phyloP scores from a whole-genome alignment of 1,139 yeast species.

The Zhuliangozyma blackwelliae region DNA sequence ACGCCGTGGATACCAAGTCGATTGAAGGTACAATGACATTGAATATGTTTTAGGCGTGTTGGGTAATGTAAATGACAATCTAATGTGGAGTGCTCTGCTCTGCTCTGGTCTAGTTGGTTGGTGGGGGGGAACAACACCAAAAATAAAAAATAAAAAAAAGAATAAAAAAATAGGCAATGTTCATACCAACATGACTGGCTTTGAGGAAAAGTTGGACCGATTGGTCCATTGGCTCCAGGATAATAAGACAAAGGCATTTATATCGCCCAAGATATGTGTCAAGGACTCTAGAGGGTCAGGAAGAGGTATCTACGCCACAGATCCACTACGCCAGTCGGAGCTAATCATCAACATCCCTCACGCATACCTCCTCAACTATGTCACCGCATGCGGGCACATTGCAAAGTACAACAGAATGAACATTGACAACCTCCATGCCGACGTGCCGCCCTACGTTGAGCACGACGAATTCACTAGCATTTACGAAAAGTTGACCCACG shows the following conservation, averaged over 20 bases:
- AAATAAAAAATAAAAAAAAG: no score
- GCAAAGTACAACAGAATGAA: slow-evolving; percentile 17
- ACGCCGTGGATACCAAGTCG: slow-evolving; percentile 64
- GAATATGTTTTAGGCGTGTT: slow-evolving; percentile 27
- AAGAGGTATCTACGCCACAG: slow-evolving; percentile 53
- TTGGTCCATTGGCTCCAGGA: no score
- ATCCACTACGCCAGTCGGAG: slow-evolving; percentile 33
- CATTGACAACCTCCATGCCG: slow-evolving; percentile 3
- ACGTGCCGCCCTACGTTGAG: slow-evolving; percentile 6
- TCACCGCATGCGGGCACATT: slow-evolving; percentile 47
- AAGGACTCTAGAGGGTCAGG: slow-evolving; percentile 42
- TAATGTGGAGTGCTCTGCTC: no score
- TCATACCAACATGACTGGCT: no score
- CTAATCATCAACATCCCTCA: slow-evolving; percentile 55
- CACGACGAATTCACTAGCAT: slow-evolving; percentile 22
- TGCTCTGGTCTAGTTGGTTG: no score
- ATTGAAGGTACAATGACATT: slow-evolving; percentile 59
- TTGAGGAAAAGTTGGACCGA: no score
- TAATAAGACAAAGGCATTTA: slow-evolving; percentile 1
- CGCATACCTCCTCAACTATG: slow-evolving; percentile 54
- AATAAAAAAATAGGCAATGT: no score
- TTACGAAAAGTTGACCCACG: slow-evolving; percentile 27
- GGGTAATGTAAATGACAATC: no score
- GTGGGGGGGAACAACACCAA: no score
- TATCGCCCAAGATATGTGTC: slow-evolving; percentile 29